Percentiles rank a stretch among this genome's conserved stretches.
phyloP scores from a whole-genome alignment of 148 eudicot genomes.

The Vaccinium macrocarpon region DNA sequence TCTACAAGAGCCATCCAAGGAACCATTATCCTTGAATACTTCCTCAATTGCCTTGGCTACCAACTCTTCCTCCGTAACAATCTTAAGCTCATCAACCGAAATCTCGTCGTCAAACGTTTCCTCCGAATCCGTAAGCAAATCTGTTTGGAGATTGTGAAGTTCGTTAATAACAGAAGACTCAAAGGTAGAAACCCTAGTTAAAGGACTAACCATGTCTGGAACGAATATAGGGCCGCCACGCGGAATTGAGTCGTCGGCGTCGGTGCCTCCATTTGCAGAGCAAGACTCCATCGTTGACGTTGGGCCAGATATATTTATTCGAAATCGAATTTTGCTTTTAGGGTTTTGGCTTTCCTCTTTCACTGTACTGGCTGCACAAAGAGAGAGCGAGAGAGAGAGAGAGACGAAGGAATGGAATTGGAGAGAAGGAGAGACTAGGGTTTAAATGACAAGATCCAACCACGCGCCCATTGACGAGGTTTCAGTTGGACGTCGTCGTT shows the following conservation, averaged over 20 bases:
- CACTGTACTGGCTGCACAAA: too few relatives aligned
- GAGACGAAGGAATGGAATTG: too few relatives aligned
- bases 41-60: not conserved
- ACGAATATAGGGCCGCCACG: slow-evolving; percentile 5
- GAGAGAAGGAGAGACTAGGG: too few relatives aligned
- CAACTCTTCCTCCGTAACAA: slow-evolving; percentile 7
- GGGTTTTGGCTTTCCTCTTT: not conserved
- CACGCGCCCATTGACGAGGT: too few relatives aligned
- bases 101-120: not conserved
- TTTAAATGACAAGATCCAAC: too few relatives aligned
- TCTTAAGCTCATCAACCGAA: not conserved
- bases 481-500: too few relatives aligned
- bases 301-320: not conserved
- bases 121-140: not conserved
- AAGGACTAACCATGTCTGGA: not conserved
- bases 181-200: slow-evolving; percentile 8
- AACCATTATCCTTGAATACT: not conserved
- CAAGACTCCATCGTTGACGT: not conserved
- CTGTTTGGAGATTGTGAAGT: not conserved
- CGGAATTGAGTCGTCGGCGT: not conserved
- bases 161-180: not conserved
- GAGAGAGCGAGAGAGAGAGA: too few relatives aligned
- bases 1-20: not conserved
- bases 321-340: not conserved
- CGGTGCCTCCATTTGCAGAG: not conserved